These are phyloP conservation scores for Lycium ferocissimum DNA, from an alignment of 257 asterid species.

Conservation along the genomic window DNA sequence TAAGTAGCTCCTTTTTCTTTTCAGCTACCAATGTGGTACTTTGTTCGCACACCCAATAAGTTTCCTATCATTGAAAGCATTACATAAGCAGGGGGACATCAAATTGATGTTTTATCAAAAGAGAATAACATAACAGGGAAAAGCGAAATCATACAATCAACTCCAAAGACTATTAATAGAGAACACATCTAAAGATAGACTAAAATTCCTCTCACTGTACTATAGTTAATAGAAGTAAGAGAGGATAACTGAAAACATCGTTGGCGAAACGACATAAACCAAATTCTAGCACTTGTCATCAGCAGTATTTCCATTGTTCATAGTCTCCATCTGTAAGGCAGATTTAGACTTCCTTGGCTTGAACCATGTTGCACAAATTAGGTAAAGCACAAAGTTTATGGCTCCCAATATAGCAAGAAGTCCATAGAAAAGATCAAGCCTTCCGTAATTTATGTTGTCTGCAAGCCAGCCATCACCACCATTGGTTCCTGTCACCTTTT, in stretches of 20 bases:
- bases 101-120: neutral
- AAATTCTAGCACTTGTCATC: constrained; percentile 53
- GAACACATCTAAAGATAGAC: neutral
- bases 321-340: constrained; percentile 41
- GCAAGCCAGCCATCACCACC: constrained; percentile 81
- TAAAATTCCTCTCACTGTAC: neutral
- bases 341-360: constrained; percentile 53
- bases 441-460: constrained; percentile 74
- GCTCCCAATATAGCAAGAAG: constrained; percentile 68
- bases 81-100: neutral
- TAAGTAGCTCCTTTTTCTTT: too few species aligned
- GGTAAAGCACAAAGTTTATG: constrained; percentile 59
- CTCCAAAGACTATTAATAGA: neutral
- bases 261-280: neutral
- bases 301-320: constrained; percentile 38
- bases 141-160: neutral
- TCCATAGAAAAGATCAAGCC: constrained; percentile 82
- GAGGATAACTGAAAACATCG: neutral
- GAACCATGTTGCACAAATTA: constrained; percentile 69
- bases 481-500: constrained; percentile 57
- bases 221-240: neutral
- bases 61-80: neutral
- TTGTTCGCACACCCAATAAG: too few species aligned
- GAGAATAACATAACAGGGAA: neutral
- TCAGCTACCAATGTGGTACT: too few species aligned